Percentiles rank a stretch among this genome's conserved stretches.
Evolutionary conservation across 2,329 filamentous ascomycete genomes (phyloP).

Genomic region (Gaeumannomyces sp.): DNA sequence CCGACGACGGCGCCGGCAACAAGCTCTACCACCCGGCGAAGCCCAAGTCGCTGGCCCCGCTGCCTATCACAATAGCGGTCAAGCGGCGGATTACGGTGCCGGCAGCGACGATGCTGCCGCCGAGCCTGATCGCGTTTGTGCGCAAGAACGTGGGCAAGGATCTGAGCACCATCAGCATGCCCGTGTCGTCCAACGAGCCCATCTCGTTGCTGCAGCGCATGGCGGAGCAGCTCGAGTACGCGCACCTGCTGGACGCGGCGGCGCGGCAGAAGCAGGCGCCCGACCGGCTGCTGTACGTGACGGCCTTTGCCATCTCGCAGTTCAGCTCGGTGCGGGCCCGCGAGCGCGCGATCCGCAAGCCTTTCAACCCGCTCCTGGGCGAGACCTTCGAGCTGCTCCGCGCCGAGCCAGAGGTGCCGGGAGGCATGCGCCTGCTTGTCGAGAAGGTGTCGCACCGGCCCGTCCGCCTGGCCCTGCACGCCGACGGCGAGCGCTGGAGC

Average conservation of each 20-base stretch:
- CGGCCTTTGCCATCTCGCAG: slow-evolving; percentile 84
- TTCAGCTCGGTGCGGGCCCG: slow-evolving; percentile 78
- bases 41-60: slow-evolving; percentile 68
- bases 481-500: slow-evolving; percentile 79
- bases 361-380: slow-evolving; percentile 93
- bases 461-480: slow-evolving; percentile 87
- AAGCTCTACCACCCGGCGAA: slow-evolving; percentile 61
- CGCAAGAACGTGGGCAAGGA: slow-evolving; percentile 98
- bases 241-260: slow-evolving; percentile 72
- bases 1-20: slow-evolving; percentile 52
- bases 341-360: slow-evolving; percentile 89
- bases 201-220: slow-evolving; percentile 80
- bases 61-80: slow-evolving; percentile 64
- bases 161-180: slow-evolving; percentile 94
- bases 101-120: slow-evolving; percentile 70
- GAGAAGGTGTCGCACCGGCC: slow-evolving; percentile 94
- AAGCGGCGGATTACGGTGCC: slow-evolving; percentile 64
- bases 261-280: slow-evolving; percentile 51
- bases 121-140: slow-evolving; percentile 87
- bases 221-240: slow-evolving; percentile 88
- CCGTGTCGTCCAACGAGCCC: slow-evolving; percentile 92
- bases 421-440: slow-evolving; percentile 84
- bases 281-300: slow-evolving; percentile 76
- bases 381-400: slow-evolving; percentile 93
- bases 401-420: slow-evolving; percentile 66